phyloP scores from a whole-genome alignment of 139 green algal genomes.

The Chlorella sp. region DNA sequence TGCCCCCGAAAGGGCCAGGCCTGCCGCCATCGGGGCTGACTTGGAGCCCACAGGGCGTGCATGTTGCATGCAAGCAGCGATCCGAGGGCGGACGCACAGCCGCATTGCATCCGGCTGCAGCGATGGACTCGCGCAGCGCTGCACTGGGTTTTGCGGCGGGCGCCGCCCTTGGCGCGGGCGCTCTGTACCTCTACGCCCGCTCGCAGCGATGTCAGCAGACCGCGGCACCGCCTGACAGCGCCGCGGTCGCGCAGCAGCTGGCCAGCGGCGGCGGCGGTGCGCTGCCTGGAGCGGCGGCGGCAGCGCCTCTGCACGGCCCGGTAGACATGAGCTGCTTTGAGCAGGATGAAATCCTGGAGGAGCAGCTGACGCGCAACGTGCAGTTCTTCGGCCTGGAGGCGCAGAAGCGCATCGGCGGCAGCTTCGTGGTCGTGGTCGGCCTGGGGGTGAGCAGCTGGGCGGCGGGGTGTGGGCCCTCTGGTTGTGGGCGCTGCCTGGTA shows the following conservation, averaged over 20 bases:
- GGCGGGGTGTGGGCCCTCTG: not conserved
- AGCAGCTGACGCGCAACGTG: conserved; percentile 94
- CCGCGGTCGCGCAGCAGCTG: not conserved
- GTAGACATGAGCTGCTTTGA: conserved; percentile 32
- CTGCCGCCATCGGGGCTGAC: not conserved
- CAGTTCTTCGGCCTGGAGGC: conserved; percentile 93
- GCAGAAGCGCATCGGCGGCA: conserved; percentile 67
- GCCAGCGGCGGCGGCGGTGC: not conserved
- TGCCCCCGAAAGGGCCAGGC: no score
- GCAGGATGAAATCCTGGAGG: conserved; percentile 81
- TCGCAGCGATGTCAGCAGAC: not conserved
- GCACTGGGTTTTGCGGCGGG: conserved; percentile 23
- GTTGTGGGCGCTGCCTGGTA: not conserved
- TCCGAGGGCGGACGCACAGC: not conserved
- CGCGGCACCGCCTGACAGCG: not conserved
- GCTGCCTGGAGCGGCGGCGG: not conserved
- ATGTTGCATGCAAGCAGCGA: not conserved
- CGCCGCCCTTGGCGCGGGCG: conserved; percentile 9
- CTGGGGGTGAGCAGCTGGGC: conserved; percentile 79
- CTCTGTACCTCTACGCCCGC: not conserved
- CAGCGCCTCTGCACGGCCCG: not conserved
- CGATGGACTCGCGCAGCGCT: not conserved
- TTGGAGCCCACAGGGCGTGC: no score
- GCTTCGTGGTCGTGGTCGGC: conserved; percentile 95
- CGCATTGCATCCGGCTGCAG: not conserved